These are phyloP conservation scores for Nemania bipapillata DNA, from an alignment of 2,329 filamentous ascomycete species.

Conservation along the genomic window DNA sequence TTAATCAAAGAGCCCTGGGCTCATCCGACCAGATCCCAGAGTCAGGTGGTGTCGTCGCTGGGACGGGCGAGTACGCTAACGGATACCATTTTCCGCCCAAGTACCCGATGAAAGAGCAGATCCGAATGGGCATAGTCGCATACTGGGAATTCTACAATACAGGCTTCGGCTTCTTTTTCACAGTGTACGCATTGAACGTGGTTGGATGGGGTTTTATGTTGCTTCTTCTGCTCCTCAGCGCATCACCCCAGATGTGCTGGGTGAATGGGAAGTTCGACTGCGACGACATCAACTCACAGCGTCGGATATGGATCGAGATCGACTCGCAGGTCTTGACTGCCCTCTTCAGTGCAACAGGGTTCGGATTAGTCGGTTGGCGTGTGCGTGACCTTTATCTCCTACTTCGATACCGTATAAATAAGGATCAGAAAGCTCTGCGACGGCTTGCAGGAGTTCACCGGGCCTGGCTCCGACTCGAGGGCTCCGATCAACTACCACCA, in stretches of 20 bases:
- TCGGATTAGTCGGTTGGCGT: conserved; percentile 85
- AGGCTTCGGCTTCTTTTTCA: conserved; percentile 78
- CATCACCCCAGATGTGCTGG: conserved; percentile 75
- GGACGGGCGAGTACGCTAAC: conserved; percentile 64
- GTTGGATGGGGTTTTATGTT: conserved; percentile 93
- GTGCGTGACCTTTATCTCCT: conserved; percentile 82
- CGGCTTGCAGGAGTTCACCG: conserved; percentile 78
- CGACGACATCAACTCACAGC: conserved; percentile 77
- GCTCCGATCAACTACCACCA: conserved; percentile 68
- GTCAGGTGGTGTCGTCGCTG: conserved; percentile 37
- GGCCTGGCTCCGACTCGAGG: conserved; percentile 78
- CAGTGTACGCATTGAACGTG: conserved; percentile 82
- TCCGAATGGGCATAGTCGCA: conserved; percentile 65
- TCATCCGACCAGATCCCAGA: conserved; percentile 41
- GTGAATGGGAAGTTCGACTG: conserved; percentile 64
- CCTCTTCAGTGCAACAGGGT: conserved; percentile 87
- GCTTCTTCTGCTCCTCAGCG: conserved; percentile 83
- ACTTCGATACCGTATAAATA: conserved; percentile 68
- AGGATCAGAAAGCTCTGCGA: conserved; percentile 68
- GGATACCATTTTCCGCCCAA: conserved; percentile 73
- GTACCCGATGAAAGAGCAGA: conserved; percentile 69
- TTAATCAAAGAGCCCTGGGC: conserved; percentile 40
- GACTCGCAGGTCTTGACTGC: conserved; percentile 85
- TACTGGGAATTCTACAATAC: conserved; percentile 81
- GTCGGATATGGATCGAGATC: conserved; percentile 86